These are phyloP conservation scores for Zygosaccharomyces gambellarensis DNA, from an alignment of 805 yeast species.

Conservation along the genomic window DNA sequence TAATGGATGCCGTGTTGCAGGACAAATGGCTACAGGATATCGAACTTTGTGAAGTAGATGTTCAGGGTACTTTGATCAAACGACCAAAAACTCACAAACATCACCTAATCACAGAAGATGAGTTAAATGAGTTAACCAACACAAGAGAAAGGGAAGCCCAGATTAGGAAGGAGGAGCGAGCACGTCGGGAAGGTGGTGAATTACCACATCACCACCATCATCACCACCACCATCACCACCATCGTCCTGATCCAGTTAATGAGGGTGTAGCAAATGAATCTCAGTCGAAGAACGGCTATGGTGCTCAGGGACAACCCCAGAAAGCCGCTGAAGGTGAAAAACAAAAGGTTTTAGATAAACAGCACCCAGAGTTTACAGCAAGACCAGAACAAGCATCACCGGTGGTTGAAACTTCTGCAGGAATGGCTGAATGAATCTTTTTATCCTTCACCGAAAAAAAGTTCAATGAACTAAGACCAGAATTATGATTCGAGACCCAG, in stretches of 20 bases:
- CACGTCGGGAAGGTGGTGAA: background rate
- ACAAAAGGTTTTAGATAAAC: background rate
- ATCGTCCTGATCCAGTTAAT: background rate
- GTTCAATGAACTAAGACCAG: background rate
- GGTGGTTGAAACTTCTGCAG: background rate
- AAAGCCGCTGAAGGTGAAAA: background rate
- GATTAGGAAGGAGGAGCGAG: conserved; percentile 18
- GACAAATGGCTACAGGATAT: conserved; percentile 59
- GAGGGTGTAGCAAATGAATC: background rate
- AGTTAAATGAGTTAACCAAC: conserved; percentile 41
- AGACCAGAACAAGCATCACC: background rate
- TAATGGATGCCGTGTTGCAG: conserved; percentile 50
- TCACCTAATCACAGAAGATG: conserved; percentile 65
- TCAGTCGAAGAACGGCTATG: background rate
- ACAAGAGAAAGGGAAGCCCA: conserved; percentile 31
- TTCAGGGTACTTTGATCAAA: conserved; percentile 22
- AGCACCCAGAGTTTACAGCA: background rate
- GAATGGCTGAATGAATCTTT: background rate
- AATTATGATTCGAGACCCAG: background rate
- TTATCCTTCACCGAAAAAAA: background rate
- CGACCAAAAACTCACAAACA: conserved; percentile 48
- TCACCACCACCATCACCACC: conserved; percentile 8
- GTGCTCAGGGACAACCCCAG: background rate
- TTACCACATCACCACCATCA: conserved; percentile 4
- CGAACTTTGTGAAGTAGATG: conserved; percentile 44